A percentile compares a stretch with the other conserved stretches of the same genome.
phyloP scores from a whole-genome alignment of 2,329 filamentous ascomycete species.

The Diaporthe humulicola region DNA sequence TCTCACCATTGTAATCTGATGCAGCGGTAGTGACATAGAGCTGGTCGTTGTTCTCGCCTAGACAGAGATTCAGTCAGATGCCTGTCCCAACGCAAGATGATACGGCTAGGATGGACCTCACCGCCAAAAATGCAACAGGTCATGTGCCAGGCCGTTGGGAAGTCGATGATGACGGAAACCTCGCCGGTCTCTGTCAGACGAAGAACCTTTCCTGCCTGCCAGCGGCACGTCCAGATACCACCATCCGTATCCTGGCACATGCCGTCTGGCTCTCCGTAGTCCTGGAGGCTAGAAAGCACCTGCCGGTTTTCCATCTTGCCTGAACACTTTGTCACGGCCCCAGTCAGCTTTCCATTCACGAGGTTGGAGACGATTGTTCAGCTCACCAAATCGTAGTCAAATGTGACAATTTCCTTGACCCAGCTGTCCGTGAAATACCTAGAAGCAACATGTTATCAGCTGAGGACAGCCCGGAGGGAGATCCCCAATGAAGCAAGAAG shows the following conservation, averaged over 20 bases:
- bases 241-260: slow-evolving; percentile 1
- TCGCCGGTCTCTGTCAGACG: neutral
- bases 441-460: neutral
- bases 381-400: neutral
- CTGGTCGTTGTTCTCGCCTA: neutral
- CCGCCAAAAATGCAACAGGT: neutral
- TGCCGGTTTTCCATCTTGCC: neutral
- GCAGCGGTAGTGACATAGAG: slow-evolving; percentile 1
- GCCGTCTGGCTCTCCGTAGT: neutral
- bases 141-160: neutral
- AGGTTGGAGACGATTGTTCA: neutral
- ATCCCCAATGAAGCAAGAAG: neutral
- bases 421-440: slow-evolving; percentile 1
- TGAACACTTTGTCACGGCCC: neutral
- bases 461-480: neutral
- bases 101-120: neutral
- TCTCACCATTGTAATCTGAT: neutral
- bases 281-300: neutral
- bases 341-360: neutral
- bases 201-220: slow-evolving; percentile 1
- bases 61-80: neutral
- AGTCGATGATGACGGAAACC: neutral
- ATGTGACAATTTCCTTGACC: neutral
- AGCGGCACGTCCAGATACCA: slow-evolving; percentile 6
- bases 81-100: neutral